These are phyloP conservation scores for Skeletonema tropicum DNA, from an alignment of 108 stramenopile species.

Conservation along the genomic window DNA sequence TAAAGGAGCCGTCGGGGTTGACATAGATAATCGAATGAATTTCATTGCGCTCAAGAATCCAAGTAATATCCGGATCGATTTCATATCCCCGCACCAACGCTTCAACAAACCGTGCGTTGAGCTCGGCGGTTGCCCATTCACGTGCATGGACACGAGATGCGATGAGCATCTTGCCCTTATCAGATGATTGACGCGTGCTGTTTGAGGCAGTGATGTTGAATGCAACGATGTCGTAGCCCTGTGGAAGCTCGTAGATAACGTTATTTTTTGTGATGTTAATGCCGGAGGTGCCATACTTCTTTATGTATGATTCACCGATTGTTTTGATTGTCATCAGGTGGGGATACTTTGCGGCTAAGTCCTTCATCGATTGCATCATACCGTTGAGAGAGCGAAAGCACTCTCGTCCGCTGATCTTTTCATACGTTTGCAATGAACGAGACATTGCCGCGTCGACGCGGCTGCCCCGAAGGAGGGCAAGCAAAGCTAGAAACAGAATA, in stretches of 20 bases:
- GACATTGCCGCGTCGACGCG: neutral
- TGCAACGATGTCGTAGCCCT: neutral
- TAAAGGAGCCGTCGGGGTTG: constrained; percentile 66
- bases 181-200: constrained; percentile 1
- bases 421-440: neutral
- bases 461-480: neutral
- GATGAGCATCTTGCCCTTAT: constrained; percentile 37
- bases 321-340: neutral
- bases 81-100: constrained; percentile 27
- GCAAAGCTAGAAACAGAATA: neutral
- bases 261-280: constrained; percentile 16
- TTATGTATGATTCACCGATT: neutral
- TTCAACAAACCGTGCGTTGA: constrained; percentile 41
- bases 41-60: constrained; percentile 47
- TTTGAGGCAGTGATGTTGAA: constrained; percentile 38
- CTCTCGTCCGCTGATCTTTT: neutral
- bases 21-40: constrained; percentile 56
- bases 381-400: constrained; percentile 40
- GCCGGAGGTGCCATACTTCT: constrained; percentile 48
- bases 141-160: constrained; percentile 52
- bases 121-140: constrained; percentile 61
- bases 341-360: neutral
- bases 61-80: constrained; percentile 50
- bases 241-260: neutral
- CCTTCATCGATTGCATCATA: constrained; percentile 27